Conservation (phyloP, 495 filamentous ascomycete genomes). For the Saxophila tyrrhenica region DNA sequence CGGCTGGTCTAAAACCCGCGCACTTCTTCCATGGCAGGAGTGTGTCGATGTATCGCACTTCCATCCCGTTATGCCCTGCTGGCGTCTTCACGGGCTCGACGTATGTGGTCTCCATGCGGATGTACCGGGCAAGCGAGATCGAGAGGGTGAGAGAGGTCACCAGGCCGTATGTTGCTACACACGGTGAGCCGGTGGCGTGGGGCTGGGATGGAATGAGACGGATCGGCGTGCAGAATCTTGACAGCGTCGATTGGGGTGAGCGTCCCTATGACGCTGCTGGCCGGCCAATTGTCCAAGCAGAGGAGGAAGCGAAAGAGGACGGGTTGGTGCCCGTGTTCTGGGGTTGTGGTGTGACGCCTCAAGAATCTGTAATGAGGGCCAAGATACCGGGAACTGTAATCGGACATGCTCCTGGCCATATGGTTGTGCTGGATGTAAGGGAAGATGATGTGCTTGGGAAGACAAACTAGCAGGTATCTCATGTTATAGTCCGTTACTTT, state of each 20-base stretch:
- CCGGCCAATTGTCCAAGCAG: neutral
- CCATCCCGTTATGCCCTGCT: neutral
- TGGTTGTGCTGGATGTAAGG: neutral
- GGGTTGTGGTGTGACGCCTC: neutral
- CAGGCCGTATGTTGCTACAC: neutral
- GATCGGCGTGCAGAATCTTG: neutral
- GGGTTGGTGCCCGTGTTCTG: neutral
- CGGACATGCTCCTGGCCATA: neutral
- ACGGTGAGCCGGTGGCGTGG: neutral
- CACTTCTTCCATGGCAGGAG: neutral
- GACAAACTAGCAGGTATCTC: neutral
- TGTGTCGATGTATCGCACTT: neutral
- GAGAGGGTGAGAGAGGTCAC: neutral
- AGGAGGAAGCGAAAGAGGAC: neutral
- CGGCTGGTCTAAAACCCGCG: neutral
- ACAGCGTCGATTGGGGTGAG: neutral
- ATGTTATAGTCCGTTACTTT: too few species aligned
- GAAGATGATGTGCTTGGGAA: neutral
- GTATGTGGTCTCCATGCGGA: neutral
- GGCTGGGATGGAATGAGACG: neutral
- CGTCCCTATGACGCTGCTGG: neutral
- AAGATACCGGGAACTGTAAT: neutral
- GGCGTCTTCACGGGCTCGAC: neutral
- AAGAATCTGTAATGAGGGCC: neutral
- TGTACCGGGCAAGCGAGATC: neutral